These are phyloP conservation scores for Taxawa tesnikishii DNA, from an alignment of 2,329 filamentous ascomycete species.

Conservation along the genomic window DNA sequence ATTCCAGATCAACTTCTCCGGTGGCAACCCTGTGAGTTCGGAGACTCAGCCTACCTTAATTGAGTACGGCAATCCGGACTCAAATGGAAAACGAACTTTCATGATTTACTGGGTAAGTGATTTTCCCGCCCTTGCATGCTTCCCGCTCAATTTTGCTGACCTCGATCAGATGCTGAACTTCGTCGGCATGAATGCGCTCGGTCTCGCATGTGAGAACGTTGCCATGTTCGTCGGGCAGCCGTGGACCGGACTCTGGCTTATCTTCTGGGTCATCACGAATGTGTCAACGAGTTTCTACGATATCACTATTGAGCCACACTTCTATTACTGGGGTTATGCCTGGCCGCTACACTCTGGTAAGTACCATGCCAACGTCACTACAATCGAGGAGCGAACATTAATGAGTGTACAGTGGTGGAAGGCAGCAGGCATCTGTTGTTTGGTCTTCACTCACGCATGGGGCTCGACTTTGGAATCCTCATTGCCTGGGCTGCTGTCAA, in stretches of 20 bases:
- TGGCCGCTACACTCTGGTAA: slow-evolving; percentile 49
- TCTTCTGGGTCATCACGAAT: slow-evolving; percentile 52
- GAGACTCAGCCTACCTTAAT: slow-evolving; percentile 24
- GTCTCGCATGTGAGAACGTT: slow-evolving; percentile 52
- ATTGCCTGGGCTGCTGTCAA: slow-evolving; percentile 46
- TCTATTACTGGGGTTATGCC: slow-evolving; percentile 51
- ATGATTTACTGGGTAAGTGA: slow-evolving; percentile 44
- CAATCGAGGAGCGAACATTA: too few relatives aligned
- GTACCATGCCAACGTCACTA: slow-evolving; percentile 8
- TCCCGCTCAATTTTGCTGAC: slow-evolving; percentile 15
- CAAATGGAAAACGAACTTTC: slow-evolving; percentile 47
- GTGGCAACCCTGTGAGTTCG: slow-evolving; percentile 29
- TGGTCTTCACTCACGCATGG: slow-evolving; percentile 44
- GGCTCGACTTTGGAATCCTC: slow-evolving; percentile 48
- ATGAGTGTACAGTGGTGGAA: slow-evolving; percentile 48
- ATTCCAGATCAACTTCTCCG: slow-evolving; percentile 48
- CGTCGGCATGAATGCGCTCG: slow-evolving; percentile 50
- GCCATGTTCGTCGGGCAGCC: slow-evolving; percentile 50
- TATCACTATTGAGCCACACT: slow-evolving; percentile 44
- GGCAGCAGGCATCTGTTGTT: slow-evolving; percentile 49
- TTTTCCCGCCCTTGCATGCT: slow-evolving; percentile 38
- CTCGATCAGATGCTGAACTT: slow-evolving; percentile 31
- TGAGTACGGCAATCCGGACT: slow-evolving; percentile 31
- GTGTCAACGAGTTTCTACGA: slow-evolving; percentile 48
- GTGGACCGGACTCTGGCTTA: slow-evolving; percentile 51